phyloP scores from a whole-genome alignment of 2,329 filamentous ascomycete genomes.

The Arthrocladium fulminans region DNA sequence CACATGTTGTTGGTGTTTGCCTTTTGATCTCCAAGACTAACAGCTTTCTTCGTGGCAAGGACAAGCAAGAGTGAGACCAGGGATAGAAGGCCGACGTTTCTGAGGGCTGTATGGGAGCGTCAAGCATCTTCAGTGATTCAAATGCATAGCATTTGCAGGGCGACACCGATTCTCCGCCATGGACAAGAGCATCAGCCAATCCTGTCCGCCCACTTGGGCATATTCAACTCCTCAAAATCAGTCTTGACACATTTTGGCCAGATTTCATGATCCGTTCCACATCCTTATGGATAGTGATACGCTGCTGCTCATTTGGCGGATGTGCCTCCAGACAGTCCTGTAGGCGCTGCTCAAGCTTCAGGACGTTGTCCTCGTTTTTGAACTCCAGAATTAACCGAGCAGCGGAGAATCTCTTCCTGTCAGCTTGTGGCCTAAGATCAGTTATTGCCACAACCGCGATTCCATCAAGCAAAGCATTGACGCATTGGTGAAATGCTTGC shows the following conservation, averaged over 20 bases:
- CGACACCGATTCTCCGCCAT: conserved; percentile 33
- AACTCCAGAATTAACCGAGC: neutral
- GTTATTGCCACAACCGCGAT: conserved; percentile 3
- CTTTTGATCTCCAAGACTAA: no score
- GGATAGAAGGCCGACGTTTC: no score
- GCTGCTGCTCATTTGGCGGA: neutral
- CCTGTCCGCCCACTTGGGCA: neutral
- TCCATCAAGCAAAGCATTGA: conserved; percentile 1
- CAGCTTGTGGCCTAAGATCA: neutral
- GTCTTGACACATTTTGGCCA: neutral
- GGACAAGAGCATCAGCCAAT: neutral
- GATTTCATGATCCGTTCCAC: neutral
- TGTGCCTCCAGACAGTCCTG: neutral
- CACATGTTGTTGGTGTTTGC: no score
- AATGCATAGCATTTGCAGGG: no score
- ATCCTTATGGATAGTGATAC: neutral
- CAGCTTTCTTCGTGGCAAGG: no score
- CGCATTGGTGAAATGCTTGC: conserved; percentile 6
- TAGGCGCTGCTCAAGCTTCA: neutral
- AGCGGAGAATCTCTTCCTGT: neutral
- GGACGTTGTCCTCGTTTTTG: neutral
- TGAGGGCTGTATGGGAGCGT: neutral
- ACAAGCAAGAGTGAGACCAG: no score
- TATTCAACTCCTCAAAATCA: neutral
- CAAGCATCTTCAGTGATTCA: neutral